Conservation (phyloP, 352 stramenopile genomes). For the Globisporangium polare region DNA sequence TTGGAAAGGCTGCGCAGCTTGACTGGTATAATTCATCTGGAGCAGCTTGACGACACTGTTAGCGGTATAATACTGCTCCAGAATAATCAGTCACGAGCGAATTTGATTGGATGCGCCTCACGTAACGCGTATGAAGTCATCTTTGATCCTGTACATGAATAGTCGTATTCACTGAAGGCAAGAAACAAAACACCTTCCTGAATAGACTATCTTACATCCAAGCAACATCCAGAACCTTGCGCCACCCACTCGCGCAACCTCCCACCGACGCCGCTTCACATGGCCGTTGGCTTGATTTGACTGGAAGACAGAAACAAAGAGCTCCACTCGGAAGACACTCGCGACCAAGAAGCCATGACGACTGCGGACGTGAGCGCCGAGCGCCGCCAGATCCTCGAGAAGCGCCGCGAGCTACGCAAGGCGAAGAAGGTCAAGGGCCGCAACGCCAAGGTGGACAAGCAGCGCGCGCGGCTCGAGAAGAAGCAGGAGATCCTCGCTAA, state of each 20-base stretch:
- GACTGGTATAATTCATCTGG: neutral
- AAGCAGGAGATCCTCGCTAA: slow-evolving; percentile 75
- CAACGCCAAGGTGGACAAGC: slow-evolving; percentile 61
- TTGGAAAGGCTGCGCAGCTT: neutral
- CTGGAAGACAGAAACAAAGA: slow-evolving; percentile 10
- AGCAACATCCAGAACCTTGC: neutral
- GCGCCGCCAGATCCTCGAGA: slow-evolving; percentile 36
- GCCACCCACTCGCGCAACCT: slow-evolving; percentile 11
- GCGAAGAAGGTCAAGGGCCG: slow-evolving; percentile 77
- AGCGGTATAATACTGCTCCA: no score
- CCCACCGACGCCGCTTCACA: neutral
- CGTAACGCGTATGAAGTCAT: neutral
- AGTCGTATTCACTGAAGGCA: no score
- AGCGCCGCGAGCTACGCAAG: slow-evolving; percentile 70
- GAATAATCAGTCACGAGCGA: neutral
- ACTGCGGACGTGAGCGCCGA: slow-evolving; percentile 21
- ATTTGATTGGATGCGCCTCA: slow-evolving; percentile 3
- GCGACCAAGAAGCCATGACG: neutral
- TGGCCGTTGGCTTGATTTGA: neutral
- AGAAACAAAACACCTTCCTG: no score
- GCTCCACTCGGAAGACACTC: neutral
- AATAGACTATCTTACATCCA: neutral
- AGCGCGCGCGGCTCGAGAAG: slow-evolving; percentile 59
- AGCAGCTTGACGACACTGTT: no score
- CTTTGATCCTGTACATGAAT: no score